A percentile compares a stretch with the other conserved stretches of the same genome.
Evolutionary conservation across 176 grass and related monocot species (phyloP).

Genomic region (Rhynchospora pubera): DNA sequence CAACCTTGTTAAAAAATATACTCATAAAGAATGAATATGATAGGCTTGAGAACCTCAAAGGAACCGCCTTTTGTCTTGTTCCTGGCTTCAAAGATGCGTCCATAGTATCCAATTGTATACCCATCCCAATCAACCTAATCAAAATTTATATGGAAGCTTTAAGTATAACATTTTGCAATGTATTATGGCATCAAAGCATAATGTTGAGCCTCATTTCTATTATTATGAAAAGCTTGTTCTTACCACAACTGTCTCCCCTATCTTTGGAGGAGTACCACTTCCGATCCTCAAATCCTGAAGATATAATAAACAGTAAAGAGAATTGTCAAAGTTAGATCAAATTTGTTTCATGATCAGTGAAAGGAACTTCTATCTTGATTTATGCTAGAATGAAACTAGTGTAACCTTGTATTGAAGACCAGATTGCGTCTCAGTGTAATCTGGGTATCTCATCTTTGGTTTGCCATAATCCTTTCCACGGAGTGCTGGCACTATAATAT

Average conservation of each 20-base stretch:
- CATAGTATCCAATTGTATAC: slow-evolving; percentile 99
- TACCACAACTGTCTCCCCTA: slow-evolving; percentile 78
- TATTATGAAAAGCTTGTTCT: slow-evolving; percentile 33
- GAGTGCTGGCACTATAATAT: slow-evolving; percentile 71
- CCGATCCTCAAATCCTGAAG: slow-evolving; percentile 76
- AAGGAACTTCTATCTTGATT: background rate
- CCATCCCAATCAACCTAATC: slow-evolving; percentile 98
- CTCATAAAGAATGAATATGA: background rate
- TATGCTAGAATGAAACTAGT: background rate
- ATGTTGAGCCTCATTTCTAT: background rate
- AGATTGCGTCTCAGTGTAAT: slow-evolving; percentile 91
- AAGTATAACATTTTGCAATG: background rate
- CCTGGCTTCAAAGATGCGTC: slow-evolving; percentile 94
- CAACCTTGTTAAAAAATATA: background rate
- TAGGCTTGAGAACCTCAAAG: slow-evolving; percentile 62
- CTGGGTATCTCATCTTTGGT: slow-evolving; percentile 94
- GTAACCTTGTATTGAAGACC: slow-evolving; percentile 95
- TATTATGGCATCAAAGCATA: slow-evolving; percentile 1
- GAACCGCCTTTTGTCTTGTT: slow-evolving; percentile 99
- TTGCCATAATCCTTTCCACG: slow-evolving; percentile 97
- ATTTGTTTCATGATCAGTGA: background rate
- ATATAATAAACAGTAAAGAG: slow-evolving; percentile 16
- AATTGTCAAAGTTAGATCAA: background rate
- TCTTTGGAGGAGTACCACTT: slow-evolving; percentile 59
- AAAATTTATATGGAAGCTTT: slow-evolving; percentile 19